phyloP scores from a whole-genome alignment of 1,284 basidiomycete genomes.

The Phellopilus nigrolimitatus region DNA sequence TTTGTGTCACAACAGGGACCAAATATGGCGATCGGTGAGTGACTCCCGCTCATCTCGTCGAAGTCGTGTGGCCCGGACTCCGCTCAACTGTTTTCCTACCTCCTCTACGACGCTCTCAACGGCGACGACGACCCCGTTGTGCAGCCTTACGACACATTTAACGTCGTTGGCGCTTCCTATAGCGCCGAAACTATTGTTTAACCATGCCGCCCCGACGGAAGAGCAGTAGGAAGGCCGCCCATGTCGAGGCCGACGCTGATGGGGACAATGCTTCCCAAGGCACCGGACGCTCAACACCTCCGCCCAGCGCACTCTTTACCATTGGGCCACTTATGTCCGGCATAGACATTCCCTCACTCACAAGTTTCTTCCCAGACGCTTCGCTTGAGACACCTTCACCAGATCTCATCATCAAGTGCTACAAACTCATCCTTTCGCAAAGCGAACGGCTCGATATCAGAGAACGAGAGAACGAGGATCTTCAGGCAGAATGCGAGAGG shows the following conservation, averaged over 20 bases:
- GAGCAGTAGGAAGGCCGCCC: slow-evolving; percentile 3
- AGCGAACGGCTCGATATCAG: slow-evolving; percentile 47
- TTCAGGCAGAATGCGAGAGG: slow-evolving; percentile 55
- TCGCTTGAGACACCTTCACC: slow-evolving; percentile 50
- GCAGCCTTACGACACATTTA: slow-evolving; percentile 15
- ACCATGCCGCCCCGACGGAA: slow-evolving; percentile 19
- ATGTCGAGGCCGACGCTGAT: slow-evolving; percentile 8
- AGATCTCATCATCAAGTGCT: slow-evolving; percentile 56
- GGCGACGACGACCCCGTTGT: slow-evolving; percentile 7
- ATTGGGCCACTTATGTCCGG: slow-evolving; percentile 47
- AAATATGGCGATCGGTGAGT: neutral
- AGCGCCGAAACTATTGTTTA: neutral
- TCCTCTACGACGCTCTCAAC: neutral
- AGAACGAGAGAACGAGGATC: slow-evolving; percentile 58
- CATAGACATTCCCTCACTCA: slow-evolving; percentile 54
- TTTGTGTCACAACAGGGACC: neutral
- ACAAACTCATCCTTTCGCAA: slow-evolving; percentile 56
- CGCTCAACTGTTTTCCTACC: no score
- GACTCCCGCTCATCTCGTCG: neutral
- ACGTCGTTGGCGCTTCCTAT: slow-evolving; percentile 2
- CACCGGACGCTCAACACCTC: slow-evolving; percentile 27
- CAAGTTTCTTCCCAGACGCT: slow-evolving; percentile 48
- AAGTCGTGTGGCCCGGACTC: neutral
- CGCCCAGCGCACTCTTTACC: slow-evolving; percentile 25
- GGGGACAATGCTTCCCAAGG: slow-evolving; percentile 32